Conservation (phyloP, 2,329 filamentous ascomycete genomes). For the Colletotrichum australisinense region DNA sequence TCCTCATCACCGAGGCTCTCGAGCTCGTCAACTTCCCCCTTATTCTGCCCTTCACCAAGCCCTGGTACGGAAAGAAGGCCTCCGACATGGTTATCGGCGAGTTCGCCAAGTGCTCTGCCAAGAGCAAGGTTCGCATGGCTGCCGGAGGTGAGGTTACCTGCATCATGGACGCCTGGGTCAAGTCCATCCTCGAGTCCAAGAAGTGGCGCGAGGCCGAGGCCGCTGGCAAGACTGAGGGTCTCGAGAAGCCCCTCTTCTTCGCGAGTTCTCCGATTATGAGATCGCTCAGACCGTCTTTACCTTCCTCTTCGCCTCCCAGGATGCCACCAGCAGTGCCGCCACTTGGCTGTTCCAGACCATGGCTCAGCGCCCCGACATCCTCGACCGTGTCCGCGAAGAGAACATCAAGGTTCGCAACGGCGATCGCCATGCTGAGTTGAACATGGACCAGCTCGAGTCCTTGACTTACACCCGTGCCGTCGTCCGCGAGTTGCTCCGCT, state of each 20-base stretch:
- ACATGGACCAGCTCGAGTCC: constrained; percentile 88
- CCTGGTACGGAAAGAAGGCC: constrained; percentile 97
- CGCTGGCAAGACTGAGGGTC: constrained; percentile 74
- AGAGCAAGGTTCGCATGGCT: constrained; percentile 92
- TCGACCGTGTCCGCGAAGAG: constrained; percentile 92
- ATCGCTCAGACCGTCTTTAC: constrained; percentile 95
- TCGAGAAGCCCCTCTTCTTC: constrained; percentile 90
- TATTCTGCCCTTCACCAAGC: constrained; percentile 94
- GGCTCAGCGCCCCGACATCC: constrained; percentile 91
- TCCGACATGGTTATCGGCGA: constrained; percentile 91
- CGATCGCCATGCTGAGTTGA: constrained; percentile 75
- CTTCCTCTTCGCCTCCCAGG: constrained; percentile 96
- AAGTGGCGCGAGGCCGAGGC: constrained; percentile 83
- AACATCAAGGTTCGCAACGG: constrained; percentile 83
- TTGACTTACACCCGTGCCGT: constrained; percentile 92
- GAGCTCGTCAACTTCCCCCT: constrained; percentile 99
- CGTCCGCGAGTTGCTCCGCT: constrained; percentile 90
- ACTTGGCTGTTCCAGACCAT: constrained; percentile 97
- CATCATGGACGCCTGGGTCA: constrained; percentile 96
- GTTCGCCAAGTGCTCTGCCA: constrained; percentile 91
- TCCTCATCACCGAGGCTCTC: constrained; percentile 92
- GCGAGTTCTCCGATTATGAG: constrained; percentile 90
- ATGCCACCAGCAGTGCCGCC: constrained; percentile 91
- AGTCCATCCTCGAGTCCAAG: constrained; percentile 87
- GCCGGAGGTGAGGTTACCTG: constrained; percentile 88